A percentile compares a stretch with the other conserved stretches of the same genome.
Conservation (phyloP, 257 asterid species). For the Gentiana straminea region DNA sequence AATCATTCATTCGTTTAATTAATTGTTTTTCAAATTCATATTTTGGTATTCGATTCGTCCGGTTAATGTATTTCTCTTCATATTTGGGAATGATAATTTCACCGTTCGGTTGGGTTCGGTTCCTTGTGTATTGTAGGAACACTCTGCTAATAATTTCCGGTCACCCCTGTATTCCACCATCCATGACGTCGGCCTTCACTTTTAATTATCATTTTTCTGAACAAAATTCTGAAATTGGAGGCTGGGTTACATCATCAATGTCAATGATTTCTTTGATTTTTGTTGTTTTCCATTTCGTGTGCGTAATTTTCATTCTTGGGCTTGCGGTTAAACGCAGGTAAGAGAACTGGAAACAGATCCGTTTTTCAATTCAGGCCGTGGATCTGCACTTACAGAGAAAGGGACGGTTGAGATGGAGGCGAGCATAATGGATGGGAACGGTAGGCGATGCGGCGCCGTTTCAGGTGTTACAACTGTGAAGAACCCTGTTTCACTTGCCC, state of each 20-base stretch:
- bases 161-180: too few species aligned
- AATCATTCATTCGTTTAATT: too few species aligned
- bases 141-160: too few species aligned
- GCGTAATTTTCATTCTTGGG: too few species aligned
- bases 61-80: too few species aligned
- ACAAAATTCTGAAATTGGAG: background rate
- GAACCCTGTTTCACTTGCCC: constrained; percentile 90
- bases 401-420: constrained; percentile 99
- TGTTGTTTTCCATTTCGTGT: background rate
- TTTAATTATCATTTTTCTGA: background rate
- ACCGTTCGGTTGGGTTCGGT: too few species aligned
- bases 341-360: constrained; percentile 90
- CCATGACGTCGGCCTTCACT: too few species aligned
- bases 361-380: constrained; percentile 87
- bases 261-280: background rate
- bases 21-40: too few species aligned
- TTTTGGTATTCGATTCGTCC: too few species aligned
- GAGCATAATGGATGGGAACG: constrained; percentile 86
- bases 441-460: constrained; percentile 96
- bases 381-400: constrained; percentile 86
- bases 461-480: constrained; percentile 82
- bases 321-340: constrained; percentile 31
- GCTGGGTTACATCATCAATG: background rate
- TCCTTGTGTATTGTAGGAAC: too few species aligned
- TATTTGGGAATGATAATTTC: too few species aligned